A percentile compares a stretch with the other conserved stretches of the same genome.
Evolutionary conservation across 441 rosid genomes (phyloP).

Genomic region (Dalechampia spathulata): DNA sequence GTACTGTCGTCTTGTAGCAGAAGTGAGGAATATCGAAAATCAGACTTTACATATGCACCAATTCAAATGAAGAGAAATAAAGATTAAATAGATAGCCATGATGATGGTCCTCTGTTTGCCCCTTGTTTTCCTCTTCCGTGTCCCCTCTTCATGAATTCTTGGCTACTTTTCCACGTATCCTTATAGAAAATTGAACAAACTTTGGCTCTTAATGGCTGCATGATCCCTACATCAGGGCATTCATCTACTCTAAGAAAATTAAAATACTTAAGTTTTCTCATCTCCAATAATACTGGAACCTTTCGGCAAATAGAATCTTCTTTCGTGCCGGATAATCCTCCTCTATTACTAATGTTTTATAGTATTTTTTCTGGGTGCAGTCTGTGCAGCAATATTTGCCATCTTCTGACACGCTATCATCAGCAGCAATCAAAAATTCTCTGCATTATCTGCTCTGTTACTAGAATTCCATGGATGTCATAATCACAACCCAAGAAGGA

Average conservation of each 20-base stretch:
- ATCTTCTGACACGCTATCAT: conserved; percentile 3
- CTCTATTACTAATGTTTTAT: neutral
- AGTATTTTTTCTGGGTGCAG: neutral
- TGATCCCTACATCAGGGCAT: conserved; percentile 36
- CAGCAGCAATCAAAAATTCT: conserved; percentile 17
- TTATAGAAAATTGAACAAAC: conserved; percentile 9
- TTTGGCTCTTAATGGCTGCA: conserved; percentile 42
- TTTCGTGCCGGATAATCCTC: conserved; percentile 10
- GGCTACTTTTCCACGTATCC: conserved; percentile 7
- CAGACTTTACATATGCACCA: conserved; percentile 19
- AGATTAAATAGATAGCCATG: too few relatives aligned
- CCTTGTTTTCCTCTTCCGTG: conserved; percentile 32
- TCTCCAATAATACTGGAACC: conserved; percentile 47
- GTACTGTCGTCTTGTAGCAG: conserved; percentile 18
- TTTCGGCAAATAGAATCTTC: conserved; percentile 15
- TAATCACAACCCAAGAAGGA: conserved; percentile 70
- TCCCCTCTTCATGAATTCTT: conserved; percentile 19
- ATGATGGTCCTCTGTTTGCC: too few relatives aligned
- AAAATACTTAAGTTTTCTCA: neutral
- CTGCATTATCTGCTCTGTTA: conserved; percentile 19
- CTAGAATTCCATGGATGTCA: conserved; percentile 8
- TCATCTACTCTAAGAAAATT: conserved; percentile 6
- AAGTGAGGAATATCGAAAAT: conserved; percentile 14
- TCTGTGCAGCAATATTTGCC: conserved; percentile 6
- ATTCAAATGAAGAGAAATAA: conserved; percentile 14